phyloP scores from a whole-genome alignment of 2,329 filamentous ascomycete genomes.

The Plectosphaerella plurivora region DNA sequence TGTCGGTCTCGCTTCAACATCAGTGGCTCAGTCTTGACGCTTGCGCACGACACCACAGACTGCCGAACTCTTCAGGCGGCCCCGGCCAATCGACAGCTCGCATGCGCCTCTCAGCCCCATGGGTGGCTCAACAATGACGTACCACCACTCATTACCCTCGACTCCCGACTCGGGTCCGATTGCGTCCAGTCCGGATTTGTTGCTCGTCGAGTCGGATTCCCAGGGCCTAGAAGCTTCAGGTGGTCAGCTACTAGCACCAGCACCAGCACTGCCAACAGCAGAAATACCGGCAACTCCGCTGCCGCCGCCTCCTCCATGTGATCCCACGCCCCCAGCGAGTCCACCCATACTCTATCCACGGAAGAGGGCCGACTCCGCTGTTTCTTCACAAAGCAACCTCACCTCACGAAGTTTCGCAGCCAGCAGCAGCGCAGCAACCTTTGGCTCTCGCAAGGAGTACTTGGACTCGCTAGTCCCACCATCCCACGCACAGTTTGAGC shows the following conservation, averaged over 20 bases:
- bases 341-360: not conserved
- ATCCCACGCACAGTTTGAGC: conserved; percentile 39
- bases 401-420: not conserved
- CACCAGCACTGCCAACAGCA: too few species aligned
- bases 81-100: not conserved
- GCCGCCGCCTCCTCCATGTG: not conserved
- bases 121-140: not conserved
- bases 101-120: not conserved
- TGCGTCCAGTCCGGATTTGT: not conserved
- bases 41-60: not conserved
- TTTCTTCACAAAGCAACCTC: conserved; percentile 1
- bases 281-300: too few species aligned
- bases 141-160: not conserved
- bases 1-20: too few species aligned
- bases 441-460: conserved; percentile 33
- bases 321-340: conserved; percentile 1
- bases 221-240: too few species aligned
- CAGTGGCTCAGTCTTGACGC: too few species aligned
- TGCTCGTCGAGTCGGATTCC: too few species aligned
- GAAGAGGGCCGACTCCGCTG: not conserved
- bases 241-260: too few species aligned
- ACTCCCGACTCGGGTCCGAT: not conserved
- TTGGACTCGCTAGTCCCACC: conserved; percentile 46
- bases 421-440: conserved; percentile 1
- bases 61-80: not conserved